Percentiles rank a stretch among this genome's conserved stretches.
Evolutionary conservation across 768 basidiomycete genomes (phyloP).

Genomic region (Phaeotremella skinneri): DNA sequence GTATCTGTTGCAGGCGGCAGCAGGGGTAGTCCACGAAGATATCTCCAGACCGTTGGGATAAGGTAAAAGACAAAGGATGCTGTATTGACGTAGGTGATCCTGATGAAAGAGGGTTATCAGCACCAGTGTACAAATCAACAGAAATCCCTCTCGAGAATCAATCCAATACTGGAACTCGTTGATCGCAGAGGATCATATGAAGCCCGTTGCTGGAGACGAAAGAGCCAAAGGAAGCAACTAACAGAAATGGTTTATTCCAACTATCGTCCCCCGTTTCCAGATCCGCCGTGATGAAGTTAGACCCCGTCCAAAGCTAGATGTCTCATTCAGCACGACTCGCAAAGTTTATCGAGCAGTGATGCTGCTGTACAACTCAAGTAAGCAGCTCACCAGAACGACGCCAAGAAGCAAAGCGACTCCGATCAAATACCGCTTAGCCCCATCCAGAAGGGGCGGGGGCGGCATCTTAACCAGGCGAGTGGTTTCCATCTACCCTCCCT

Average conservation of each 20-base stretch:
- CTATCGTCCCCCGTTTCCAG: conserved; percentile 59
- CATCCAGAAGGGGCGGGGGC: neutral
- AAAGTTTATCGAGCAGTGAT: neutral
- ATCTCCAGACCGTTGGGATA: conserved; percentile 60
- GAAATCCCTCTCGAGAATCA: too few relatives aligned
- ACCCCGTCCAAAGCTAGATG: conserved; percentile 71
- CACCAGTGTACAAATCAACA: neutral
- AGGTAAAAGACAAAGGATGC: conserved; percentile 83
- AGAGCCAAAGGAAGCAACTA: conserved; percentile 35
- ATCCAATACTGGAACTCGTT: conserved; percentile 26
- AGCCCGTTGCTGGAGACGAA: too few relatives aligned
- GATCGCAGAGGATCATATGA: conserved; percentile 7
- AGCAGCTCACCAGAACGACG: conserved; percentile 32
- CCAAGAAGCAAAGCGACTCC: conserved; percentile 38
- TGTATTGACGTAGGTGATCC: conserved; percentile 87
- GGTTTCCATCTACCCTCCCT: conserved; percentile 14
- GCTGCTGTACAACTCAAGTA: neutral
- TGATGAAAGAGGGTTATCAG: conserved; percentile 39
- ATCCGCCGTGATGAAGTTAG: conserved; percentile 70
- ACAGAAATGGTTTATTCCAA: conserved; percentile 89
- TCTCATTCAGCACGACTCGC: neutral
- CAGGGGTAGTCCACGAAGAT: conserved; percentile 25
- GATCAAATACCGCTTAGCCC: conserved; percentile 36
- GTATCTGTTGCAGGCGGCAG: neutral
- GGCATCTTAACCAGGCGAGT: conserved; percentile 17